Base-by-base conservation (phyloP, 306 rosid genomes). In the Canavalia ensiformis region DNA sequence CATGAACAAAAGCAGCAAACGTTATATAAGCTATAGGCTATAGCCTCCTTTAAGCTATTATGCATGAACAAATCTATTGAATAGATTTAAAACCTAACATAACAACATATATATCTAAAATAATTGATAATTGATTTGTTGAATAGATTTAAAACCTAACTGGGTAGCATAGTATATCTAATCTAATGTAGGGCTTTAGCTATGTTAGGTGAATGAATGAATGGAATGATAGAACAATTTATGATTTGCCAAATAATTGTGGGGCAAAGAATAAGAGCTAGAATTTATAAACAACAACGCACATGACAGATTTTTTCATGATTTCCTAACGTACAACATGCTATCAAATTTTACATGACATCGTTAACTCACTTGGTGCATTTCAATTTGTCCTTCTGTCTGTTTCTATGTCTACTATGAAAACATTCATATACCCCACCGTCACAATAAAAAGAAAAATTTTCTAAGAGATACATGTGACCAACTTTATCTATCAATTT, bases 191-290 rank as follows among this genome's bases (percentile, higher is more conserved):
- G 10, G 2, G 47, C 46, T 63, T 63, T 4, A 5, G 45, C 12
- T 41, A 34, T 12, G 46, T 63, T 35, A 63, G 47, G 69, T 63
- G 47, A 35, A 6, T 37, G 69, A 62, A 4, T 37, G 4, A 37
- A 4, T 37, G 3, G 68, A 58, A 63, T 46, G 10, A 63, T 29
- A 64, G 12, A 63, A 37, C 30, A 37, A 35, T 62, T 33, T 37
- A 18, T 62, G 68, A 62, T 62, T 62, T 62, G 45, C 45, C 68
- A 62, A 62, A 62, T 62, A 62, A 62, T 34, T 62, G 68, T 62
- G 68, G 68, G 68, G 45, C 68, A 62, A 62, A 62, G 4, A 33
- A 34, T 34, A 37, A 10, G 69, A 35, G 69, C 30, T 12, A 63
- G 25, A 60, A 4, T 37, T 31, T 4, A 13, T 63, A 34, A 35